Percentiles rank a stretch among this genome's conserved stretches.
These are phyloP conservation scores for Blastobotrys malaysiensis DNA, from an alignment of 1,139 yeast species.

Conservation along the genomic window DNA sequence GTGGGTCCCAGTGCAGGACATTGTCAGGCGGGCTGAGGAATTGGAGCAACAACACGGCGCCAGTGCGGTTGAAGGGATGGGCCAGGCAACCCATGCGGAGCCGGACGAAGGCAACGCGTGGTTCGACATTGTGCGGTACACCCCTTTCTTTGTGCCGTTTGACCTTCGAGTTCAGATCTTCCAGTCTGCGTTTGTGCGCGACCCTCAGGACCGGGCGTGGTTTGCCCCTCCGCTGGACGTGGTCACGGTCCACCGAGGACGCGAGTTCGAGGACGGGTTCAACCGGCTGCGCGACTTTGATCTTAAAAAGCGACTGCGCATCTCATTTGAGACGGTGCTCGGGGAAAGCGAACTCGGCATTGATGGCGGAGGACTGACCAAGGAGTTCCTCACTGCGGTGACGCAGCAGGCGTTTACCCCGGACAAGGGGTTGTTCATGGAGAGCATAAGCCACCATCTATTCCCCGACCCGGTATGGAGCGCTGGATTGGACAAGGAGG, in stretches of 20 bases:
- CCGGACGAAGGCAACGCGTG: slow-evolving; percentile 25
- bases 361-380: slow-evolving; percentile 96
- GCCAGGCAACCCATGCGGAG: too few relatives aligned
- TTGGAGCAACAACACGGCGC: slow-evolving; percentile 15
- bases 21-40: slow-evolving; percentile 18
- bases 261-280: slow-evolving; percentile 69
- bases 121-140: slow-evolving; percentile 50
- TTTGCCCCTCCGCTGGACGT: slow-evolving; percentile 20
- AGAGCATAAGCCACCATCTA: slow-evolving; percentile 53
- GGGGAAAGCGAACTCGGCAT: slow-evolving; percentile 83
- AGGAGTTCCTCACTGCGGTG: slow-evolving; percentile 77
- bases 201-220: slow-evolving; percentile 12
- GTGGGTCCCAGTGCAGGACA: slow-evolving; percentile 41
- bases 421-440: slow-evolving; percentile 45
- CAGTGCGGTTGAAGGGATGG: too few relatives aligned
- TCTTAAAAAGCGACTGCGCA: slow-evolving; percentile 57
- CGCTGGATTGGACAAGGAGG: not conserved
- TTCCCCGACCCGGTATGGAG: slow-evolving; percentile 58
- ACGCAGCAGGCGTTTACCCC: slow-evolving; percentile 60
- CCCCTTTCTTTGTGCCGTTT: slow-evolving; percentile 80
- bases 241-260: slow-evolving; percentile 64
- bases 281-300: slow-evolving; percentile 40
- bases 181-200: slow-evolving; percentile 48
- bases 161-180: slow-evolving; percentile 67
- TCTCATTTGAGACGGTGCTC: slow-evolving; percentile 63